phyloP scores from a whole-genome alignment of 306 rosid genomes.

The Adenanthera pavonina region DNA sequence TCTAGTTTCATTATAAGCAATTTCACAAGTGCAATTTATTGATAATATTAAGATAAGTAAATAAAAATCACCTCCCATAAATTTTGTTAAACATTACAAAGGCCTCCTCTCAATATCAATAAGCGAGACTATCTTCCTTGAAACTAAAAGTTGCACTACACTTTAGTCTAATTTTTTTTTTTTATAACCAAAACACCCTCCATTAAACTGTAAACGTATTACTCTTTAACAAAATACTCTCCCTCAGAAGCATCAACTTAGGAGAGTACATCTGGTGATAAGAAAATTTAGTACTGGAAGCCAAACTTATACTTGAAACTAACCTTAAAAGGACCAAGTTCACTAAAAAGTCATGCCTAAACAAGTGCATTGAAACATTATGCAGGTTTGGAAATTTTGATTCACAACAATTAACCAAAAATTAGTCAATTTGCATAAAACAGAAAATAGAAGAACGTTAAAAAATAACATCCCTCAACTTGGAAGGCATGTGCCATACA shows the following conservation, averaged over 20 bases:
- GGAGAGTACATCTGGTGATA: neutral
- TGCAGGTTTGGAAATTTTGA: neutral
- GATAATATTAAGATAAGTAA: constrained; percentile 8
- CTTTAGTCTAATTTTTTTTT: neutral
- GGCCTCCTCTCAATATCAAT: neutral
- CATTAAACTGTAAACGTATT: neutral
- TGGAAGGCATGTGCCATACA: neutral
- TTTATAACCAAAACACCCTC: neutral
- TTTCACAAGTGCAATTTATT: constrained; percentile 19
- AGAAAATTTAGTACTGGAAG: neutral
- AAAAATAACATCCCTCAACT: neutral
- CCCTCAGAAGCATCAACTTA: neutral
- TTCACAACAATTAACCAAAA: neutral
- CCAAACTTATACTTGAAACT: neutral
- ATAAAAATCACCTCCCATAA: neutral
- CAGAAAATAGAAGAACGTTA: neutral
- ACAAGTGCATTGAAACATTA: neutral
- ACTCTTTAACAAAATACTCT: neutral
- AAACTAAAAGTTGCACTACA: neutral
- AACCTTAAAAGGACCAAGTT: neutral
- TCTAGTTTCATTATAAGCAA: constrained; percentile 14
- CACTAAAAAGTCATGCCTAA: neutral
- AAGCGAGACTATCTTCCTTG: neutral
- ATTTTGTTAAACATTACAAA: neutral
- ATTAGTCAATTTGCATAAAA: neutral